Evolutionary conservation across 805 yeast species (phyloP).

Genomic region (Wickerhamiella azyma): DNA sequence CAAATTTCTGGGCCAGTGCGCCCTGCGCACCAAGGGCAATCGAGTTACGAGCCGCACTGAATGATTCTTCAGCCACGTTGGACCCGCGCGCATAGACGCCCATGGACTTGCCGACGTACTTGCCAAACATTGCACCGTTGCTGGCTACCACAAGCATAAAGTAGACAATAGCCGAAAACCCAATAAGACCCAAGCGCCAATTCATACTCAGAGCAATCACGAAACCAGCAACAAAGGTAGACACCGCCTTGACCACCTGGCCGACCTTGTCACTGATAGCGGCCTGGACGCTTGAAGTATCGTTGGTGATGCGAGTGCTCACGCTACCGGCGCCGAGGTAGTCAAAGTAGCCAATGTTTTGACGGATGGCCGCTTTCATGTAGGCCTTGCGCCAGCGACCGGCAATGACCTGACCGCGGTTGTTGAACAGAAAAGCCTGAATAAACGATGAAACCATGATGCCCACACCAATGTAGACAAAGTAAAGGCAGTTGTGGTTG

Average conservation of each 20-base stretch:
- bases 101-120: slow-evolving; percentile 8
- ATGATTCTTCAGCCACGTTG: slow-evolving; percentile 27
- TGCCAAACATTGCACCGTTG: slow-evolving; percentile 19
- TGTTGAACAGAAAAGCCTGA: slow-evolving; percentile 23
- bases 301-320: slow-evolving; percentile 27
- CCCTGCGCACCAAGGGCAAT: slow-evolving; percentile 26
- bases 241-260: slow-evolving; percentile 22
- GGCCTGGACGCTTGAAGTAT: slow-evolving; percentile 26
- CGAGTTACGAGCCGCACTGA: slow-evolving; percentile 27
- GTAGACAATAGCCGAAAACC: slow-evolving; percentile 21
- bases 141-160: slow-evolving; percentile 17
- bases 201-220: slow-evolving; percentile 22
- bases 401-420: slow-evolving; percentile 28
- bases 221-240: slow-evolving; percentile 26
- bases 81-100: slow-evolving; percentile 21
- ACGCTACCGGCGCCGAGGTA: slow-evolving; percentile 29
- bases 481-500: slow-evolving; percentile 25
- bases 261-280: slow-evolving; percentile 28
- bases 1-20: slow-evolving; percentile 17
- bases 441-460: slow-evolving; percentile 18
- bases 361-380: slow-evolving; percentile 24
- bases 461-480: slow-evolving; percentile 27
- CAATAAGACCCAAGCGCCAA: slow-evolving; percentile 23
- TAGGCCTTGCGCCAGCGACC: slow-evolving; percentile 26
- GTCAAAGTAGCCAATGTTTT: slow-evolving; percentile 28